A percentile compares a stretch with the other conserved stretches of the same genome.
These are phyloP conservation scores for Colletotrichum sp. DNA, from an alignment of 2,329 filamentous ascomycete genomes.

Conservation along the genomic window DNA sequence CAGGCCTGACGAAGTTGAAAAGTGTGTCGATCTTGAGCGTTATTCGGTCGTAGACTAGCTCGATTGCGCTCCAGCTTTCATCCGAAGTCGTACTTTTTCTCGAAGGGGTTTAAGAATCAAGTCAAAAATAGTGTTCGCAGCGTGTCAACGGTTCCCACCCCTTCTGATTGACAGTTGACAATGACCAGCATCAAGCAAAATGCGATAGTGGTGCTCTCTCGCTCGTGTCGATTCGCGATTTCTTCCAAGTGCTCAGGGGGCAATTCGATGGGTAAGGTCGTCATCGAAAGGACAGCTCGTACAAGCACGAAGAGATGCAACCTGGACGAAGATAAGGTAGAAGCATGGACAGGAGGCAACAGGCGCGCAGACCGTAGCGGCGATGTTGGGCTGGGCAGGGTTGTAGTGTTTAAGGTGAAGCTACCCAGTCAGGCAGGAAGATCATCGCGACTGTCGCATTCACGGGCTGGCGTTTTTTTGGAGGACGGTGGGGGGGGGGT, in stretches of 20 bases:
- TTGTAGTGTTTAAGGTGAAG: neutral
- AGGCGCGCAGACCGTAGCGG: neutral
- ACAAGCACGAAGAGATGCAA: neutral
- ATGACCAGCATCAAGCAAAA: neutral
- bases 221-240: neutral
- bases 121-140: neutral
- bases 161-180: neutral
- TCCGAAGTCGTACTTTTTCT: slow-evolving; percentile 9
- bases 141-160: neutral
- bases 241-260: neutral
- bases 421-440: neutral
- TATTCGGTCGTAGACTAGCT: neutral
- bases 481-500: neutral
- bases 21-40: neutral
- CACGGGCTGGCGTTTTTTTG: neutral
- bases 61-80: slow-evolving; percentile 2
- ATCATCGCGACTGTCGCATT: neutral
- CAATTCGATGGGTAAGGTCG: neutral
- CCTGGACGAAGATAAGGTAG: neutral
- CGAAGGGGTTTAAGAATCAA: neutral
- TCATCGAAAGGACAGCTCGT: neutral
- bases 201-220: neutral
- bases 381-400: neutral
- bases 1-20: neutral
- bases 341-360: neutral